Evolutionary conservation across 2,329 filamentous ascomycete genomes (phyloP).

Genomic region (Fusarium neocosmosporiellum): DNA sequence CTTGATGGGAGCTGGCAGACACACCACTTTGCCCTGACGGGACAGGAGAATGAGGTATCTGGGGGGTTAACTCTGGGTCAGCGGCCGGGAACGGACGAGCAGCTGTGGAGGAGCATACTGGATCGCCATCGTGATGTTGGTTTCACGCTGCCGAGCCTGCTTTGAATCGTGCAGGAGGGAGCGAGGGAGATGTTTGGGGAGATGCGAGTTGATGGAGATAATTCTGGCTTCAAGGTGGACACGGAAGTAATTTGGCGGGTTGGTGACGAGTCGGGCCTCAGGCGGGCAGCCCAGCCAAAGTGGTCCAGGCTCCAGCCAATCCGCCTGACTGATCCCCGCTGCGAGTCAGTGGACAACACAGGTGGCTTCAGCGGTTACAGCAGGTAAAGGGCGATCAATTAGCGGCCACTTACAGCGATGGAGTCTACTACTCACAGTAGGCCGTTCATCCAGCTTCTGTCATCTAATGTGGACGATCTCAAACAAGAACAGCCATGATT

Average conservation of each 20-base stretch:
- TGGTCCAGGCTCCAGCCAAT: constrained; percentile 29
- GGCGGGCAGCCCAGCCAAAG: constrained; percentile 9
- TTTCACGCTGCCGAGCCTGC: constrained; percentile 38
- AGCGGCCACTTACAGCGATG: not conserved
- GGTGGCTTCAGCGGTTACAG: constrained; percentile 12
- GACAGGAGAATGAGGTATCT: constrained; percentile 98
- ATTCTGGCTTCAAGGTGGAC: constrained; percentile 41
- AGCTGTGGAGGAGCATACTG: constrained; percentile 50
- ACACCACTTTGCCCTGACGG: constrained; percentile 98
- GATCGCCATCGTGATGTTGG: constrained; percentile 54
- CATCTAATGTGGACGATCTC: not conserved
- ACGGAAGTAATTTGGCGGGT: constrained; percentile 45
- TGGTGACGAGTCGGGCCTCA: constrained; percentile 42
- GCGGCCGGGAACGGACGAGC: constrained; percentile 17
- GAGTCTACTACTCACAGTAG: not conserved
- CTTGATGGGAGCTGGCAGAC: constrained; percentile 53
- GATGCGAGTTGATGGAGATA: constrained; percentile 34
- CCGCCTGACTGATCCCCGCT: not conserved
- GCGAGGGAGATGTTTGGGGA: constrained; percentile 21
- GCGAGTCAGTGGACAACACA: not conserved
- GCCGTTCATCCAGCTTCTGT: not conserved
- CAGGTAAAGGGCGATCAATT: not conserved
- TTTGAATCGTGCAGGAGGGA: constrained; percentile 35
- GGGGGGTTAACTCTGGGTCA: constrained; percentile 38
- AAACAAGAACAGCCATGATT: not conserved